phyloP scores from a whole-genome alignment of 345 rosid genomes.

The Gossypium ekmanianum region DNA sequence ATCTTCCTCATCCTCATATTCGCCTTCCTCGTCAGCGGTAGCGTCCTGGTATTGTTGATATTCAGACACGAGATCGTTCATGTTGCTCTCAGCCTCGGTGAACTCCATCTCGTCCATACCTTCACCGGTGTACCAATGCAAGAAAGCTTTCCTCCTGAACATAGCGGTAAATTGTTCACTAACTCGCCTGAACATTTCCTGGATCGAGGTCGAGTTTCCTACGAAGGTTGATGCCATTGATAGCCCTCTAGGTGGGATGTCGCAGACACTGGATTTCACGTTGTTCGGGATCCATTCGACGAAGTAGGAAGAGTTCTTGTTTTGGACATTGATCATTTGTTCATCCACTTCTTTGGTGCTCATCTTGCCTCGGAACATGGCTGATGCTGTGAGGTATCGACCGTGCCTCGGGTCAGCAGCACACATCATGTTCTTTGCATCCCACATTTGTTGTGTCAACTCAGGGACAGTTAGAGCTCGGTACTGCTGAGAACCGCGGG shows the following conservation, averaged over 20 bases:
- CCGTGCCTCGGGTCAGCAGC: slow-evolving; percentile 24
- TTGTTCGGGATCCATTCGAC: slow-evolving; percentile 34
- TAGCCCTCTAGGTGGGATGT: slow-evolving; percentile 32
- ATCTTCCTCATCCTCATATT: slow-evolving; percentile 24
- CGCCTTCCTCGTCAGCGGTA: slow-evolving; percentile 23
- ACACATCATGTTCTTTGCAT: slow-evolving; percentile 24
- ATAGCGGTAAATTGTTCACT: slow-evolving; percentile 15
- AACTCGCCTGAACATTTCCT: slow-evolving; percentile 22
- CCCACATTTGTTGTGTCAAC: slow-evolving; percentile 24
- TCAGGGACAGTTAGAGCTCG: slow-evolving; percentile 24
- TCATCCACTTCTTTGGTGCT: slow-evolving; percentile 25
- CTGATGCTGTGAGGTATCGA: slow-evolving; percentile 23
- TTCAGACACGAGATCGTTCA: slow-evolving; percentile 33
- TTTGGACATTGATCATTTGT: slow-evolving; percentile 22
- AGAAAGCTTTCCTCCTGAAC: slow-evolving; percentile 12
- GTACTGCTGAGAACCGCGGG: slow-evolving; percentile 23
- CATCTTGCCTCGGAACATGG: slow-evolving; percentile 25
- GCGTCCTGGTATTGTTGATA: slow-evolving; percentile 35
- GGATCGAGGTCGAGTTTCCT: slow-evolving; percentile 23
- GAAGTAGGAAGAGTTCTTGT: slow-evolving; percentile 25
- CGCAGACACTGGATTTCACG: slow-evolving; percentile 34
- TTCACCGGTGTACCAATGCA: slow-evolving; percentile 13
- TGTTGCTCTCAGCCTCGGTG: slow-evolving; percentile 23
- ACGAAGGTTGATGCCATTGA: slow-evolving; percentile 31
- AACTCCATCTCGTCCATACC: slow-evolving; percentile 12